A percentile compares a stretch with the other conserved stretches of the same genome.
Evolutionary conservation across 2,329 filamentous ascomycete genomes (phyloP).

Genomic region (Aspergillus spinulosporus): DNA sequence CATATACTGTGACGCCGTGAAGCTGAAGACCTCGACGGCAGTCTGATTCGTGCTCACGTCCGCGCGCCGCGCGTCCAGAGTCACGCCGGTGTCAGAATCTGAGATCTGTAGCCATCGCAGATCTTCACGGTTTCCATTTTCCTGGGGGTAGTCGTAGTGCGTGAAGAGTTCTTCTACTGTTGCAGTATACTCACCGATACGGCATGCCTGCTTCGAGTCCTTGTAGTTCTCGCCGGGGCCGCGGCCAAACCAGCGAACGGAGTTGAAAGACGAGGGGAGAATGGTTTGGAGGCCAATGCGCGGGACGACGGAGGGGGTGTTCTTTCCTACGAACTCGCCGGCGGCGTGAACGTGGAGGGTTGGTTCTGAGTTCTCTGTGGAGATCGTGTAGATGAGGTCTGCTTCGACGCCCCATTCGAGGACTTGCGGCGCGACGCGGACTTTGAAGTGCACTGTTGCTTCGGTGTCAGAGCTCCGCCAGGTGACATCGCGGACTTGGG

Average conservation of each 20-base stretch:
- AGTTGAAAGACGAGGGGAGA: slow-evolving; percentile 49
- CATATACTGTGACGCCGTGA: slow-evolving; percentile 58
- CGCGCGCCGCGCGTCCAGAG: slow-evolving; percentile 28
- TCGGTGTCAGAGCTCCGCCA: slow-evolving; percentile 23
- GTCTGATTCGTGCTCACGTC: slow-evolving; percentile 27
- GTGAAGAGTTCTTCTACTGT: slow-evolving; percentile 50
- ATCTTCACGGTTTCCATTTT: slow-evolving; percentile 64
- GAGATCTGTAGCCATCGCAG: slow-evolving; percentile 54
- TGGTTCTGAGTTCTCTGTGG: slow-evolving; percentile 14
- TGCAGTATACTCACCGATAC: slow-evolving; percentile 54
- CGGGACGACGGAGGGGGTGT: slow-evolving; percentile 48
- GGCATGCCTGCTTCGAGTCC: slow-evolving; percentile 64
- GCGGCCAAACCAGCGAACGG: slow-evolving; percentile 61
- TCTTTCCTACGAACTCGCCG: slow-evolving; percentile 43
- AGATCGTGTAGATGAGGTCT: slow-evolving; percentile 55
- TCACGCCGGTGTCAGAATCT: background rate
- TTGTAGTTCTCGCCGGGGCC: slow-evolving; percentile 66
- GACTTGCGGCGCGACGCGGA: slow-evolving; percentile 59
- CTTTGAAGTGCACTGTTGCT: slow-evolving; percentile 46
- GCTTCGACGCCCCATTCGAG: slow-evolving; percentile 60
- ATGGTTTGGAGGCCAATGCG: slow-evolving; percentile 62
- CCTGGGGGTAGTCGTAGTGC: slow-evolving; percentile 67
- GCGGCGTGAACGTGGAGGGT: slow-evolving; percentile 46
- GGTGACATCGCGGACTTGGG: slow-evolving; percentile 34
- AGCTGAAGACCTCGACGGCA: slow-evolving; percentile 46